Percentiles rank a stretch among this genome's conserved stretches.
These are phyloP conservation scores for Ceratocystis alfenasii DNA, from an alignment of 2,329 filamentous ascomycete genomes.

Conservation along the genomic window DNA sequence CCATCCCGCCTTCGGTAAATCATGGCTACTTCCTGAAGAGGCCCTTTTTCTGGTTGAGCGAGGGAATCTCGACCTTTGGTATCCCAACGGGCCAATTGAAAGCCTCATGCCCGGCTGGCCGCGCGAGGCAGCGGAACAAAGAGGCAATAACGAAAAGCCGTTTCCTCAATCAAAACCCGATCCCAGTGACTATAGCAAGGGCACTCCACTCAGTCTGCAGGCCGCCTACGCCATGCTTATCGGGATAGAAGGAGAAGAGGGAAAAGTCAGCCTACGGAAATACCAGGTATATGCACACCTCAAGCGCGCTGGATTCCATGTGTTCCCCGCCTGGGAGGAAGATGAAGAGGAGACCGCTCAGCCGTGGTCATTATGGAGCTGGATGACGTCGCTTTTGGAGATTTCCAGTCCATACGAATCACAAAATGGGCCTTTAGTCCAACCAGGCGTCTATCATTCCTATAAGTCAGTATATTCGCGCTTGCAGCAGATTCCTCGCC, in stretches of 20 bases:
- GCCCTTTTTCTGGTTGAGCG: constrained; percentile 80
- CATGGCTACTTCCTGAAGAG: constrained; percentile 87
- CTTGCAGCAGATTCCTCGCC: constrained; percentile 59
- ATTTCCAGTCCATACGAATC: constrained; percentile 23
- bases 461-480: constrained; percentile 63
- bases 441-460: constrained; percentile 52
- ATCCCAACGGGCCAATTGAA: constrained; percentile 49
- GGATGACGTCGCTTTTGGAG: constrained; percentile 41
- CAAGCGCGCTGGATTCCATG: constrained; percentile 69
- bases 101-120: constrained; percentile 34
- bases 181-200: constrained; percentile 42
- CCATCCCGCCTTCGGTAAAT: constrained; percentile 43
- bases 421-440: constrained; percentile 44
- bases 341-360: constrained; percentile 23
- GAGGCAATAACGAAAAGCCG: constrained; percentile 24
- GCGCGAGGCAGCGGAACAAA: constrained; percentile 24
- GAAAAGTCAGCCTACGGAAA: constrained; percentile 57
- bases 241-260: constrained; percentile 51
- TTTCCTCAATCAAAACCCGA: constrained; percentile 25
- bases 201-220: constrained; percentile 79
- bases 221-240: constrained; percentile 79
- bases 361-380: constrained; percentile 36
- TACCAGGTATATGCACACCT: constrained; percentile 82
- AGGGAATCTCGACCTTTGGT: constrained; percentile 76
- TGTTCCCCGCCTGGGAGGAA: constrained; percentile 52